Evolutionary conservation across 805 yeast species (phyloP).

Genomic region (Kazachstania bromeliacearum): DNA sequence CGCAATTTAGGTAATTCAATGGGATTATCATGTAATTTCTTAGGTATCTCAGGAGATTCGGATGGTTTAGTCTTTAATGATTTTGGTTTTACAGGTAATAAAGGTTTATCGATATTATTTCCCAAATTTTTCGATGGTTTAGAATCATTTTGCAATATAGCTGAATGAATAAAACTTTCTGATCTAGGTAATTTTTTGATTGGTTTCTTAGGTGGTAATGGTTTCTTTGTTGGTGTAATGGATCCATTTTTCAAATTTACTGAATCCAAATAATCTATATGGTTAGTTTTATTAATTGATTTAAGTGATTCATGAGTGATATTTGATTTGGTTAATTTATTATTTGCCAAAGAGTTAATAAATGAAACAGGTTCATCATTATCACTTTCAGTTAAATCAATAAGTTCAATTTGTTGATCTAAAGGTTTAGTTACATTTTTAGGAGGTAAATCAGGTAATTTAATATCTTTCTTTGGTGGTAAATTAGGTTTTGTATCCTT

Average conservation of each 20-base stretch:
- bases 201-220: not conserved
- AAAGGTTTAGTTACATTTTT: too few relatives aligned
- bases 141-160: constrained; percentile 8
- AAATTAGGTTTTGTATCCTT: too few relatives aligned
- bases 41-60: constrained; percentile 2
- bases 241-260: constrained; percentile 11
- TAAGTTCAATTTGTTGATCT: too few relatives aligned
- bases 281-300: too few relatives aligned
- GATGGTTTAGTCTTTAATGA: not conserved
- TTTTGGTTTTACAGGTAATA: constrained; percentile 11
- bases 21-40: not conserved
- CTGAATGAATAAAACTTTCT: constrained; percentile 20
- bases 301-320: too few relatives aligned
- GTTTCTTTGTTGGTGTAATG: not conserved
- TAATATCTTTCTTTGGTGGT: constrained; percentile 1
- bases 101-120: constrained; percentile 8
- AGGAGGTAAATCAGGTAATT: too few relatives aligned
- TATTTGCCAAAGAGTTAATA: constrained; percentile 13
- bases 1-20: constrained; percentile 12
- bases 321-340: too few relatives aligned
- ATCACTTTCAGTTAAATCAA: too few relatives aligned
- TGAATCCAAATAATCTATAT: constrained; percentile 18
- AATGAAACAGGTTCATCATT: constrained; percentile 10
- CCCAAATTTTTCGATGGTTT: constrained; percentile 2
- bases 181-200: constrained; percentile 5